Base-by-base conservation (phyloP, 2,329 filamentous ascomycete species). In the Diaporthe sp. region DNA sequence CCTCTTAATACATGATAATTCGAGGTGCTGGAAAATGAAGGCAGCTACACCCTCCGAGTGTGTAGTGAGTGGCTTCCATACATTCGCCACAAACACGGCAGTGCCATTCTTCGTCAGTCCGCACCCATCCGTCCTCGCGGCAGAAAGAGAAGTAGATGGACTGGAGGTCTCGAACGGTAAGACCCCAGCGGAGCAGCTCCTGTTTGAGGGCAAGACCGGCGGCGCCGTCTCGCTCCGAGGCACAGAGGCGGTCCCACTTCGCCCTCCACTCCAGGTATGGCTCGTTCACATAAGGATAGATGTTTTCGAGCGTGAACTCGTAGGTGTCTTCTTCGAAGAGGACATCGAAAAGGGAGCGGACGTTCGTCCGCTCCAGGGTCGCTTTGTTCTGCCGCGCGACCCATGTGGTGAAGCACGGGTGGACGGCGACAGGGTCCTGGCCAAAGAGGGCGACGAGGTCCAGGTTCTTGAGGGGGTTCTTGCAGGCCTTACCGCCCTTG, bases 391-490 rank as follows among this genome's bases (percentile, higher is more conserved):
- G 68, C 53, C 28, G 58, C 15, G 28, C 28, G 17, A 70, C 12
- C 75, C 75, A 76, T 2, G 73, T 22, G 44, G 65, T 53, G 73
- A 76, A 76, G 55, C 75, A 76, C 3, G 62, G 59, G 37, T 76
- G 75, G n/a, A 72, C 46, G 28, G 25, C 10, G 22, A 61, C 44
- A 1, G 44, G 59, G 9, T 55, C 61, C 61, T 69, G 42, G 37
- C 75, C 72, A 25, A 76, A 76, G 25, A 76, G 31, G 25, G 75
- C 44, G 17, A 12, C 31, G 44, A 61, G 34, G 31, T 76, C 59
- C 8, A 76, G 61, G 3, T 44, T 62, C 19, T 58, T 65, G 46
- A 75, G 68, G 19, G 68, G 75, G 37, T 75, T 75, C 8, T 44
- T 28, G 51, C 75, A 76, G 8, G 44, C 1, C 2, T 37, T 2